Evolutionary conservation across 2,329 filamentous ascomycete genomes (phyloP).

Genomic region (Phialemonium atrogriseum): DNA sequence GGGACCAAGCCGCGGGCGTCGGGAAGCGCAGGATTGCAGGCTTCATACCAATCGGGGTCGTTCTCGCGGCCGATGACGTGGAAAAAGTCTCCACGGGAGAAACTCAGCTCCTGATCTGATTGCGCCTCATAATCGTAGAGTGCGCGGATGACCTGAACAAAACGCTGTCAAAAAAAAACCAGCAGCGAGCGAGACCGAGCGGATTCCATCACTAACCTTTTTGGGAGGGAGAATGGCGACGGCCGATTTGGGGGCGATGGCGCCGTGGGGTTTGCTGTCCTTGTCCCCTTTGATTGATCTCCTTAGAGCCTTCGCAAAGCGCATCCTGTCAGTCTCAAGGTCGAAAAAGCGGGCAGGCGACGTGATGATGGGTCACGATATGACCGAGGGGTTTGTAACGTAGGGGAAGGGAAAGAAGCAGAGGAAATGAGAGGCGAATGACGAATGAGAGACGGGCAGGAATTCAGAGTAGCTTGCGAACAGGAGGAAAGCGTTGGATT

Average conservation of each 20-base stretch:
- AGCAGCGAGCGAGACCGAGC: slow-evolving; percentile 4
- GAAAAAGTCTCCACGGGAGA: slow-evolving; percentile 94
- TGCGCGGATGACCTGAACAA: slow-evolving; percentile 80
- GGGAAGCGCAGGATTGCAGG: slow-evolving; percentile 85
- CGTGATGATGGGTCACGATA: neutral
- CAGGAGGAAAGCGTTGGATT: slow-evolving; percentile 4
- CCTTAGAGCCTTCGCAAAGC: slow-evolving; percentile 60
- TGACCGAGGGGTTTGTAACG: slow-evolving; percentile 1
- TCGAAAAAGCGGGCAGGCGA: neutral
- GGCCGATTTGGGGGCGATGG: slow-evolving; percentile 76
- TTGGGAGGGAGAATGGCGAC: slow-evolving; percentile 87
- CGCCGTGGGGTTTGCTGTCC: slow-evolving; percentile 63
- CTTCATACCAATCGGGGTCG: slow-evolving; percentile 95
- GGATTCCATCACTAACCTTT: slow-evolving; percentile 58
- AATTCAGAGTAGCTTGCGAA: slow-evolving; percentile 5
- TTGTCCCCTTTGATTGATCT: slow-evolving; percentile 89
- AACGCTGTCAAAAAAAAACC: slow-evolving; percentile 13
- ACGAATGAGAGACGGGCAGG: too few relatives aligned
- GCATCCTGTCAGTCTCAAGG: slow-evolving; percentile 31
- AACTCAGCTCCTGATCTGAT: slow-evolving; percentile 72
- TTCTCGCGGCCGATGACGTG: slow-evolving; percentile 95
- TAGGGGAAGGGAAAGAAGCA: slow-evolving; percentile 5
- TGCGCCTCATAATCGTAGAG: slow-evolving; percentile 86
- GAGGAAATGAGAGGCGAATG: neutral
- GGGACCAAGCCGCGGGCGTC: slow-evolving; percentile 86